A percentile compares a stretch with the other conserved stretches of the same genome.
Evolutionary conservation across 176 grass and related monocot species (phyloP).

Genomic region (Carex scoparia): DNA sequence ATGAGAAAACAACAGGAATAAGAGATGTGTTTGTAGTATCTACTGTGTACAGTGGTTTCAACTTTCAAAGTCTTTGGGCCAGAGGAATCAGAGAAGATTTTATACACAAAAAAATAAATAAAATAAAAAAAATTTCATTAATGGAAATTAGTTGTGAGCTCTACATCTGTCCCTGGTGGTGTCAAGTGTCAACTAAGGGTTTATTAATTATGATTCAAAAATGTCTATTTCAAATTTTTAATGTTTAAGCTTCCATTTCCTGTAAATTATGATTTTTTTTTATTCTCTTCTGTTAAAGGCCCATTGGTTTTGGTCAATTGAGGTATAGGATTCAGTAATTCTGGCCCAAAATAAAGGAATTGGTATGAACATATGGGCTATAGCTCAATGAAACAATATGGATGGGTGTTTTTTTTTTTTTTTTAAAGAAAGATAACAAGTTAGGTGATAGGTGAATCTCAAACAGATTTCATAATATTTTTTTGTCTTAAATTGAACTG

Average conservation of each 20-base stretch:
- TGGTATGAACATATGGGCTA: no score
- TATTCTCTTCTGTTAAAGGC: background rate
- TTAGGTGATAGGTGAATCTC: no score
- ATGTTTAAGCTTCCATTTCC: background rate
- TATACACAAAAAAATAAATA: background rate
- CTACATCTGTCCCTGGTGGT: conserved; percentile 12
- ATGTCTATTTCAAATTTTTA: background rate
- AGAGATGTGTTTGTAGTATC: background rate
- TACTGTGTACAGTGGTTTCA: background rate
- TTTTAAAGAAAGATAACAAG: no score
- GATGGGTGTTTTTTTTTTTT: no score
- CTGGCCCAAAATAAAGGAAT: no score
- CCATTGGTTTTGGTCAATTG: no score
- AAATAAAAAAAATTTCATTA: background rate
- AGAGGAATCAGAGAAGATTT: background rate
- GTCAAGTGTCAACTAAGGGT: background rate
- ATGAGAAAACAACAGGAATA: conserved; percentile 23
- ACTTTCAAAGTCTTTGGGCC: background rate
- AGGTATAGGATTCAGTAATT: no score
- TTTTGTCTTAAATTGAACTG: no score
- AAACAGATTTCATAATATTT: no score
- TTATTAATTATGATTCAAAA: background rate
- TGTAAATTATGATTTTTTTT: background rate
- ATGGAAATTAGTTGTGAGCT: conserved; percentile 7
- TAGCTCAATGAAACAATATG: no score